Evolutionary conservation across 2,329 filamentous ascomycete genomes (phyloP), one percentile per base, ranked within the genome.

Genomic region (Epichloe festucae): DNA sequence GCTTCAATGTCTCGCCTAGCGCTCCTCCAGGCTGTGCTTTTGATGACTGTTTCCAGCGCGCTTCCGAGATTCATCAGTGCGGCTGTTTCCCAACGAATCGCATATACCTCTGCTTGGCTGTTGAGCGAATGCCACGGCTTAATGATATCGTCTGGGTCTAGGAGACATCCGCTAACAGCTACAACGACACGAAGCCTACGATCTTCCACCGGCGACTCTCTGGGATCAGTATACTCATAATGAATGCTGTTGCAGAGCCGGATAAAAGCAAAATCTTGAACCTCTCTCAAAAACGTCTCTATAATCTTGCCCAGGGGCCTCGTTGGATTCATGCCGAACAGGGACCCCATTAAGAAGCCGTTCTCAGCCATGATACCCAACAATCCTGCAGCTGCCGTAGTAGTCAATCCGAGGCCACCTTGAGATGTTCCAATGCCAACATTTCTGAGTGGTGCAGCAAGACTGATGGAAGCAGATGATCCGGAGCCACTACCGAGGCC

Each of bases 291-390:
- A 64, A 94, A 95, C n/a, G 84, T 76, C 57, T 95, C 88, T 75
- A 96, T 86, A 75, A 90, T 88, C 64, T 89, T 84, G 49, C 83
- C 81, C 0, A 86, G 87, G 75, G 95, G 90, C 38, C 84, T 80
- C 1, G 84, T 82, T 43, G 87, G 87, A 63, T 94, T 95, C n/a
- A 93, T 87, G 8, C 93, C 93, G 62, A 97, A 96, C 40, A 97
- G 71, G 39, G 85, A 81, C 15, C 90, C 91, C 34, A 95, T 84
- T 42, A 89, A 73, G 15, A 93, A 78, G 5, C 84, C 80, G 55
- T 85, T 93, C 39, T 90, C 84, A 2, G 89, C 85, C 61, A 96
- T 75, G 17, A 82, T 77, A 11, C 90, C 91, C 0, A 97, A 72
- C 50, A 95, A 81, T 1, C 82, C 82, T 19, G 89, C 88, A 11